Percentiles rank a stretch among this genome's conserved stretches.
These are phyloP conservation scores for Penicillium sp. DNA, from an alignment of 2,329 filamentous ascomycete genomes.

Conservation along the genomic window DNA sequence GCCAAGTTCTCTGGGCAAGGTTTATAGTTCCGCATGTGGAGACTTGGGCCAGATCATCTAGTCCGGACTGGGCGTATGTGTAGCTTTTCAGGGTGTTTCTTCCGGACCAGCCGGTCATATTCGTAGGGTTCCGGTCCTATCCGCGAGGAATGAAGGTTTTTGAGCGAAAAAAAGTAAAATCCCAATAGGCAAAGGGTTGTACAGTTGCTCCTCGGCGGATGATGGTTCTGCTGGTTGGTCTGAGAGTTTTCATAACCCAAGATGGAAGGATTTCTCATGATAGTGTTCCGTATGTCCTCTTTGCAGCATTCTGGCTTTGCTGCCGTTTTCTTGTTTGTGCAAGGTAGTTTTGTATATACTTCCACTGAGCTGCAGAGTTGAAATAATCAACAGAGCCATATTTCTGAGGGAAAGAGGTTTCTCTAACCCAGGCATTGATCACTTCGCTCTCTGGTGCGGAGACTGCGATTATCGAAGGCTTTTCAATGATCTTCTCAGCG, in stretches of 20 bases:
- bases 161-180: background rate
- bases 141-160: background rate
- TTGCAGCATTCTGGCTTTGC: background rate
- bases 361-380: slow-evolving; percentile 3
- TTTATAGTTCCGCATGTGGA: background rate
- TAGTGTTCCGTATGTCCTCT: background rate
- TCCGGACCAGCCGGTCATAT: background rate
- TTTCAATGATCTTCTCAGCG: background rate
- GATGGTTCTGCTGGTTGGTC: background rate
- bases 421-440: background rate
- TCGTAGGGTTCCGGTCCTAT: background rate
- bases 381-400: slow-evolving; percentile 3
- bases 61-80: background rate
- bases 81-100: background rate
- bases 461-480: background rate
- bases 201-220: background rate
- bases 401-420: background rate
- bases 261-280: background rate
- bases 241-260: background rate
- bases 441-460: slow-evolving; percentile 2
- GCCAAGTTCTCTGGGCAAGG: background rate
- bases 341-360: slow-evolving; percentile 1
- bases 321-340: background rate
- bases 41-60: background rate
- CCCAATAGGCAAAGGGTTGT: background rate